phyloP scores from a whole-genome alignment of 768 basidiomycete species.

The Imleria badia region DNA sequence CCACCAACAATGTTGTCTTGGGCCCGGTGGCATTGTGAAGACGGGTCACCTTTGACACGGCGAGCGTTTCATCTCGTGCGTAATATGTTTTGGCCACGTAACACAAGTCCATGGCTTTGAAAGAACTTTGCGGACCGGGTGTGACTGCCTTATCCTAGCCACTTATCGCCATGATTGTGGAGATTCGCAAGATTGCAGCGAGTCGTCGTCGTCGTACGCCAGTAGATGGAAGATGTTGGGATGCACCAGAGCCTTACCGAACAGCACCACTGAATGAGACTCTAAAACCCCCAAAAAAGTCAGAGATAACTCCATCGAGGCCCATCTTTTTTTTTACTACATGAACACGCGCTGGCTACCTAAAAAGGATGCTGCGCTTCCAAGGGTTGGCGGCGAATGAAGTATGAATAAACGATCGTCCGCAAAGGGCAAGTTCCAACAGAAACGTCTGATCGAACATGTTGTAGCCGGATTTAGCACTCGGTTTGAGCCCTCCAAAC shows the following conservation, averaged over 20 bases:
- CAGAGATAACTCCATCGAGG: conserved; percentile 19
- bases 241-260: conserved; percentile 10
- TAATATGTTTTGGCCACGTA: neutral
- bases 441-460: conserved; percentile 28
- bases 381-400: conserved; percentile 1
- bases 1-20: conserved; percentile 1
- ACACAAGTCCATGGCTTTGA: no score
- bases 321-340: neutral
- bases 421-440: conserved; percentile 27
- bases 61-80: conserved; percentile 3
- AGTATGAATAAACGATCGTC: conserved; percentile 16
- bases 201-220: neutral
- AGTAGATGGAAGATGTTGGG: neutral
- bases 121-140: no score
- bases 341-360: conserved; percentile 12
- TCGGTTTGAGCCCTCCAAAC: conserved; percentile 23
- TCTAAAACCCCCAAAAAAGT: neutral
- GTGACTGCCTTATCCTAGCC: no score
- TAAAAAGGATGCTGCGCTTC: conserved; percentile 7
- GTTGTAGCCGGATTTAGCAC: conserved; percentile 10
- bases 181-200: neutral
- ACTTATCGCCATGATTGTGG: neutral
- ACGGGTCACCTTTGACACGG: conserved; percentile 1
- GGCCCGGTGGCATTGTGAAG: neutral
- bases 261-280: neutral